phyloP scores from a whole-genome alignment of 2,329 filamentous ascomycete genomes.

The Aspergillus neotritici region DNA sequence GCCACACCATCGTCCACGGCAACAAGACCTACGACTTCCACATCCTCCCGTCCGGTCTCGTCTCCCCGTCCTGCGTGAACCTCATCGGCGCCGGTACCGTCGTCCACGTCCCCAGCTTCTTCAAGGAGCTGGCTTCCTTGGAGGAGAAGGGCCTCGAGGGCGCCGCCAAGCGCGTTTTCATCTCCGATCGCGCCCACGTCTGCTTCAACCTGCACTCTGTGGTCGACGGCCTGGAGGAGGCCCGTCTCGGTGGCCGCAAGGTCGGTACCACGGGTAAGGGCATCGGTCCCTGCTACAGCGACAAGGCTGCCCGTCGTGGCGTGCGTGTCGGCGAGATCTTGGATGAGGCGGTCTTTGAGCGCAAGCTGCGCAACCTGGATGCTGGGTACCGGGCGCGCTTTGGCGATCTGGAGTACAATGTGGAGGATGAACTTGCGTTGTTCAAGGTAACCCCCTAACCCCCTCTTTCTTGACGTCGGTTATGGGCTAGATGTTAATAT shows the following conservation, averaged over 20 bases:
- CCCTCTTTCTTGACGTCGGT: neutral
- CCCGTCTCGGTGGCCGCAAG: constrained; percentile 40
- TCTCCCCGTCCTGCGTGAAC: constrained; percentile 42
- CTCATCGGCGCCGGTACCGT: constrained; percentile 45
- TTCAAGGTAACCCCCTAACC: constrained; percentile 44
- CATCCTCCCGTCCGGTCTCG: constrained; percentile 43
- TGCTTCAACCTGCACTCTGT: constrained; percentile 42
- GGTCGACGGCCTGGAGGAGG: constrained; percentile 44
- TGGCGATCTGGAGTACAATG: constrained; percentile 54
- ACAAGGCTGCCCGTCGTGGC: constrained; percentile 56
- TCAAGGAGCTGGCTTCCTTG: constrained; percentile 42
- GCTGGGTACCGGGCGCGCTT: constrained; percentile 52
- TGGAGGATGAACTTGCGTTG: constrained; percentile 54
- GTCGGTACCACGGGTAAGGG: constrained; percentile 48
- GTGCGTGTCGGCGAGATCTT: constrained; percentile 55
- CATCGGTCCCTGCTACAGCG: constrained; percentile 56
- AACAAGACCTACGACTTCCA: constrained; percentile 46
- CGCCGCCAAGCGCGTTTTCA: constrained; percentile 40
- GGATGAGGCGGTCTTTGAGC: constrained; percentile 52
- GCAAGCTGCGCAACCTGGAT: constrained; percentile 49
- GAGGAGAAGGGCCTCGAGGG: constrained; percentile 40
- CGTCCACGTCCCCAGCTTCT: constrained; percentile 45
- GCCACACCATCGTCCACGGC: constrained; percentile 45
- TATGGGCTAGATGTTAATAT: neutral
- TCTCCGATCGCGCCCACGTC: constrained; percentile 44